Conservation (phyloP, 805 yeast species). For the Saccharomycopsis malanga region DNA sequence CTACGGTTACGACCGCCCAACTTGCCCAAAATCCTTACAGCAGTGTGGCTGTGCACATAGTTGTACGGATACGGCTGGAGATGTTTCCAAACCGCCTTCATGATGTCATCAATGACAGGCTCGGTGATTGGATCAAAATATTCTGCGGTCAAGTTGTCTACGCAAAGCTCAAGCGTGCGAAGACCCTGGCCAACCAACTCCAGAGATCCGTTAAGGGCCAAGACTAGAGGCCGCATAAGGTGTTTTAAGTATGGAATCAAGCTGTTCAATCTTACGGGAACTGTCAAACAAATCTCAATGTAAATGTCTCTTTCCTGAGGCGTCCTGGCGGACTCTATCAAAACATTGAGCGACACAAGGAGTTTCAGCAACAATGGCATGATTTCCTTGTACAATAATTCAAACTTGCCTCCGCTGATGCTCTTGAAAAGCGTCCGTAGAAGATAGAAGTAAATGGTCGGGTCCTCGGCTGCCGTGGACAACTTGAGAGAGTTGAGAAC, state of each 20-base stretch:
- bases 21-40: constrained; percentile 87
- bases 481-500: constrained; percentile 72
- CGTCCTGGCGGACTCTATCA: constrained; percentile 74
- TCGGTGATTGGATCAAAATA: constrained; percentile 95
- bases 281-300: constrained; percentile 90
- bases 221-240: constrained; percentile 83
- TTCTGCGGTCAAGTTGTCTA: constrained; percentile 91
- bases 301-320: constrained; percentile 90
- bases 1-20: constrained; percentile 93
- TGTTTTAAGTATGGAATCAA: constrained; percentile 86
- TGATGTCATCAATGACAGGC: constrained; percentile 89
- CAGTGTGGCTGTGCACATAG: constrained; percentile 92
- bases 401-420: constrained; percentile 90
- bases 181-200: constrained; percentile 92
- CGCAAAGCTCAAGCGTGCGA: constrained; percentile 88
- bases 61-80: constrained; percentile 88
- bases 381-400: constrained; percentile 66
- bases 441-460: constrained; percentile 80
- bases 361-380: constrained; percentile 83
- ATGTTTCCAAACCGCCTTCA: constrained; percentile 88
- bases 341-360: constrained; percentile 74
- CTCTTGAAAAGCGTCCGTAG: constrained; percentile 86
- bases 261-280: constrained; percentile 89
- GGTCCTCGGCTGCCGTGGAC: constrained; percentile 83
- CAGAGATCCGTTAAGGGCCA: constrained; percentile 81